Percentiles rank a stretch among this genome's conserved stretches.
phyloP scores from a whole-genome alignment of 768 basidiomycete genomes.

The Russula foetens region DNA sequence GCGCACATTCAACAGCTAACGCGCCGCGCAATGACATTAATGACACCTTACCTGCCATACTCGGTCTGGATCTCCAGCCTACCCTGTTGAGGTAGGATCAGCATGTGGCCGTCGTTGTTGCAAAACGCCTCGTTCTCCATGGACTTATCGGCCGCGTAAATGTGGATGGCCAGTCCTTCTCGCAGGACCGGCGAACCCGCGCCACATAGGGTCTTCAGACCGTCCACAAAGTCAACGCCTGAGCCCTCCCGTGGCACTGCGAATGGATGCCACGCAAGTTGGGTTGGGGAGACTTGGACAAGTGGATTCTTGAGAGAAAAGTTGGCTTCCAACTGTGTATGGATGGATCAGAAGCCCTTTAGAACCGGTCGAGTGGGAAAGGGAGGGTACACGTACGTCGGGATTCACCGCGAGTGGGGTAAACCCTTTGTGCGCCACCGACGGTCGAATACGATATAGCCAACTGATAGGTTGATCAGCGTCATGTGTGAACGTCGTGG shows the following conservation, averaged over 20 bases:
- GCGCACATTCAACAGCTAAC: not conserved
- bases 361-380: not conserved
- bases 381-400: slow-evolving; percentile 35
- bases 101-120: slow-evolving; percentile 58
- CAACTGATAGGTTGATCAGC: slow-evolving; percentile 32
- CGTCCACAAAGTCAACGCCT: slow-evolving; percentile 47
- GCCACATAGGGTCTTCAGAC: slow-evolving; percentile 55
- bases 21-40: too few species aligned
- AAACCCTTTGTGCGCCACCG: slow-evolving; percentile 60
- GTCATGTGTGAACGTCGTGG: not conserved
- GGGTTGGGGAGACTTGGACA: slow-evolving; percentile 53
- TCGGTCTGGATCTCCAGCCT: slow-evolving; percentile 63
- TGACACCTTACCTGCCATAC: slow-evolving; percentile 46
- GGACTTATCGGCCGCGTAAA: slow-evolving; percentile 50
- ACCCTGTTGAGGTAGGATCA: slow-evolving; percentile 58
- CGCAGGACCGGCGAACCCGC: slow-evolving; percentile 54
- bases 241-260: slow-evolving; percentile 36
- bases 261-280: slow-evolving; percentile 60
- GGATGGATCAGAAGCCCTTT: not conserved
- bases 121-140: slow-evolving; percentile 56
- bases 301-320: slow-evolving; percentile 54
- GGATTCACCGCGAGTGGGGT: slow-evolving; percentile 45
- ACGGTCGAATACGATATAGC: slow-evolving; percentile 61
- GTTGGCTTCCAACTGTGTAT: slow-evolving; percentile 46
- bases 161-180: slow-evolving; percentile 57